These are phyloP conservation scores for Phytophthora brassicae DNA, from an alignment of 352 stramenopile species.

Conservation along the genomic window DNA sequence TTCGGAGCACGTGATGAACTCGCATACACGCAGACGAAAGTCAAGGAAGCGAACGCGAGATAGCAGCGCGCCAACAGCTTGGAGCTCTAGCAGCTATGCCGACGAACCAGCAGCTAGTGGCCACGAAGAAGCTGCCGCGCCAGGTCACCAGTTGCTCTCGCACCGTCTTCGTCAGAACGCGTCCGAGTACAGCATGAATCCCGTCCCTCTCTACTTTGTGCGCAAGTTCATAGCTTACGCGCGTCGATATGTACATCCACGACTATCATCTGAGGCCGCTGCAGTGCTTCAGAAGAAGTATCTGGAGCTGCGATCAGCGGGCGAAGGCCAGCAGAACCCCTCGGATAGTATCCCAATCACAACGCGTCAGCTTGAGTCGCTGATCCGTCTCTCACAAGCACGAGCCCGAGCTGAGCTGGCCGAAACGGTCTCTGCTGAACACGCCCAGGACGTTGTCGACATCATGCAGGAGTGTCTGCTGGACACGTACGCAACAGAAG, in stretches of 20 bases:
- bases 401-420: constrained; percentile 95
- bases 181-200: constrained; percentile 77
- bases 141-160: too few species aligned
- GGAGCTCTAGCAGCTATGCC: too few species aligned
- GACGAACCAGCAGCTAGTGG: constrained; percentile 61
- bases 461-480: constrained; percentile 94
- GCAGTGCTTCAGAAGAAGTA: constrained; percentile 98
- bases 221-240: constrained; percentile 93
- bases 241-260: constrained; percentile 48
- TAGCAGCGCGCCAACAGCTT: too few species aligned
- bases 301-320: constrained; percentile 92
- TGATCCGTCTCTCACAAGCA: constrained; percentile 97
- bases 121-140: constrained; percentile 27
- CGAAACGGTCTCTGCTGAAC: constrained; percentile 87
- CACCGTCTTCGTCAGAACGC: too few species aligned
- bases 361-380: constrained; percentile 97
- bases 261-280: constrained; percentile 78
- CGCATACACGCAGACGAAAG: too few species aligned
- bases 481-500: constrained; percentile 90
- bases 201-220: constrained; percentile 97
- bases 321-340: constrained; percentile 92
- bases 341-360: constrained; percentile 98
- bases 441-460: constrained; percentile 97
- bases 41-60: too few species aligned
- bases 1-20: constrained; percentile 97